These are phyloP conservation scores for Umbelopsis vinacea DNA, from an alignment of 192 early-diverging fungal genomes.

Conservation along the genomic window DNA sequence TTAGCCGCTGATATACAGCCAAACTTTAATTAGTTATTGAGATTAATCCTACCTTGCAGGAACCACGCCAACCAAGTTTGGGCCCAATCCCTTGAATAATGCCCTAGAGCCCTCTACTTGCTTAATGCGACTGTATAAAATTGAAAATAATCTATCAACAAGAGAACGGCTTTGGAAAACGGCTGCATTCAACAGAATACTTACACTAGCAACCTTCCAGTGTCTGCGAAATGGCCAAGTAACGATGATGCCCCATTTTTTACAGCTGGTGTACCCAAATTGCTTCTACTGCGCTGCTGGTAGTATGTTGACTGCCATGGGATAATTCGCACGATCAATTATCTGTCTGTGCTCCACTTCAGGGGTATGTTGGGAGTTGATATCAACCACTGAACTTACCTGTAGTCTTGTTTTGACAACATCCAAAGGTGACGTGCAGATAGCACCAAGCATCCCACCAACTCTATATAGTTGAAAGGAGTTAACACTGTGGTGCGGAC, in stretches of 20 bases:
- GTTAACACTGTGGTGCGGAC: not conserved
- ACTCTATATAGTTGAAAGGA: conserved; percentile 44
- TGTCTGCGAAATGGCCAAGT: conserved; percentile 54
- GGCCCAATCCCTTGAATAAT: conserved; percentile 94
- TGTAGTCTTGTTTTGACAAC: conserved; percentile 95
- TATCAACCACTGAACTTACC: conserved; percentile 44
- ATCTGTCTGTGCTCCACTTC: not conserved
- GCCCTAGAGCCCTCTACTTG: conserved; percentile 79
- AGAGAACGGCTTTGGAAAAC: not conserved
- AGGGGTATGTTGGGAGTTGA: not conserved
- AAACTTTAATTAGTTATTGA: not conserved
- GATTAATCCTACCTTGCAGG: conserved; percentile 73
- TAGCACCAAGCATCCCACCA: conserved; percentile 82
- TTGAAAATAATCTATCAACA: not conserved
- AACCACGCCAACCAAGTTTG: conserved; percentile 90
- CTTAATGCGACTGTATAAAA: conserved; percentile 58
- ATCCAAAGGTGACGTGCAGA: conserved; percentile 90
- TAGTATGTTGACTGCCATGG: conserved; percentile 45
- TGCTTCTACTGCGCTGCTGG: conserved; percentile 11
- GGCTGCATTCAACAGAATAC: not conserved
- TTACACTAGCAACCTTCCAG: conserved; percentile 51
- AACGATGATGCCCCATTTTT: conserved; percentile 37
- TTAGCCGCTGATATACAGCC: not conserved
- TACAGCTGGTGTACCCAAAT: conserved; percentile 2
- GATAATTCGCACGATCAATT: not conserved